phyloP scores from a whole-genome alignment of 768 basidiomycete genomes.

The Collybia mongolica region DNA sequence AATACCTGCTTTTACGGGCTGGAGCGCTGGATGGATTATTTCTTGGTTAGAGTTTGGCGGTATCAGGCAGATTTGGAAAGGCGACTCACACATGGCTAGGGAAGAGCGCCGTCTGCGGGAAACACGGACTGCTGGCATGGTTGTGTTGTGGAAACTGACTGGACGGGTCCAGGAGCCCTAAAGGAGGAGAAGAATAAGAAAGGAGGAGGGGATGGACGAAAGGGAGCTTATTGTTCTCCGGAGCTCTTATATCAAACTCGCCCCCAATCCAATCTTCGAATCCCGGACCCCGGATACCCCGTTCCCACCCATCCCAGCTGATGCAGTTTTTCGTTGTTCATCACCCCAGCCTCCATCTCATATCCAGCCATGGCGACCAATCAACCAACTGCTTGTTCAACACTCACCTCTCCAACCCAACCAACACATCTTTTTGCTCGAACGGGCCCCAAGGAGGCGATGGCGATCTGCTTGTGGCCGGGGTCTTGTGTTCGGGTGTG shows the following conservation, averaged over 20 bases:
- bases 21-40: constrained; percentile 17
- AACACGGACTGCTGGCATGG: constrained; percentile 17
- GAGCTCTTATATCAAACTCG: constrained; percentile 8
- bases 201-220: constrained; percentile 1
- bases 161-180: constrained; percentile 9
- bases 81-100: constrained; percentile 10
- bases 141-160: too few species aligned
- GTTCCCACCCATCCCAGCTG: neutral
- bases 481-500: neutral
- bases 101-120: constrained; percentile 17
- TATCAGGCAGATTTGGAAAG: neutral
- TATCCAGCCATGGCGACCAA: too few species aligned
- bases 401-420: neutral
- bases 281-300: constrained; percentile 11
- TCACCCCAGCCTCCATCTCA: neutral
- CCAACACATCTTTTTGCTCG: neutral
- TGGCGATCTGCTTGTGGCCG: neutral
- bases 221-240: constrained; percentile 16
- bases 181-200: constrained; percentile 18
- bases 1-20: constrained; percentile 50
- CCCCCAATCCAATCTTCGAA: constrained; percentile 1
- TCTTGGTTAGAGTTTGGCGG: neutral
- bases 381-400: neutral
- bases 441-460: too few species aligned
- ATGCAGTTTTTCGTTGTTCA: neutral